Percentiles rank a stretch among this genome's conserved stretches.
Evolutionary conservation across 139 green algal species (phyloP).

Genomic region (Ettlia oleoabundans): DNA sequence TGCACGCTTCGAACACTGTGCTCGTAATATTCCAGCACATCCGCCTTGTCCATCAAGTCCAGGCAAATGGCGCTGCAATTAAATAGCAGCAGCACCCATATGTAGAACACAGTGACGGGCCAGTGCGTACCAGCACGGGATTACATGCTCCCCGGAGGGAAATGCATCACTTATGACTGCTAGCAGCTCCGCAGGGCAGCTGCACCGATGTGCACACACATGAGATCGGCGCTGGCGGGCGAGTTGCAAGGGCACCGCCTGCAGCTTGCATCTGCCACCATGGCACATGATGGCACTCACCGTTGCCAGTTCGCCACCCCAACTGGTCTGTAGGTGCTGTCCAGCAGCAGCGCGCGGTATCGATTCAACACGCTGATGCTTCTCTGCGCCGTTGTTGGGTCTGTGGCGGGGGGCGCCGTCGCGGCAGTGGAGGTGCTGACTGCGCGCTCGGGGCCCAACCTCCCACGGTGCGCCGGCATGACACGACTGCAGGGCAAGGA

Average conservation of each 20-base stretch:
- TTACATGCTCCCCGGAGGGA: too few relatives aligned
- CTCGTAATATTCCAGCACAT: conserved; percentile 76
- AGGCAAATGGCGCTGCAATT: conserved; percentile 49
- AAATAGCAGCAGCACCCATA: too few relatives aligned
- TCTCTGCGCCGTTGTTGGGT: neutral
- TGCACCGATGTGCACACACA: neutral
- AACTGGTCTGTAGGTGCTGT: conserved; percentile 66
- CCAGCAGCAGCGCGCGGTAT: conserved; percentile 65
- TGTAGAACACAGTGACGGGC: neutral
- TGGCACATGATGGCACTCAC: conserved; percentile 8
- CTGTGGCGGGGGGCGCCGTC: neutral
- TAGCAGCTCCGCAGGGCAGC: neutral
- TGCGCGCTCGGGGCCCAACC: neutral
- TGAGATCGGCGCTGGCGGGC: too few relatives aligned
- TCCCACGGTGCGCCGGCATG: too few relatives aligned
- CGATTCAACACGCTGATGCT: neutral
- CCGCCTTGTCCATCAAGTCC: conserved; percentile 61
- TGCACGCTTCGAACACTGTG: neutral
- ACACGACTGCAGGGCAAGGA: too few relatives aligned
- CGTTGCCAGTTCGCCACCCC: conserved; percentile 52
- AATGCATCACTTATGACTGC: too few relatives aligned
- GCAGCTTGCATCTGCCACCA: too few relatives aligned
- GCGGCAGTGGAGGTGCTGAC: neutral
- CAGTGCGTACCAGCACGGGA: too few relatives aligned
- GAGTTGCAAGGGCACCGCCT: too few relatives aligned